These are phyloP conservation scores for Amauroascus niger DNA, from an alignment of 2,329 filamentous ascomycete genomes.

Conservation along the genomic window DNA sequence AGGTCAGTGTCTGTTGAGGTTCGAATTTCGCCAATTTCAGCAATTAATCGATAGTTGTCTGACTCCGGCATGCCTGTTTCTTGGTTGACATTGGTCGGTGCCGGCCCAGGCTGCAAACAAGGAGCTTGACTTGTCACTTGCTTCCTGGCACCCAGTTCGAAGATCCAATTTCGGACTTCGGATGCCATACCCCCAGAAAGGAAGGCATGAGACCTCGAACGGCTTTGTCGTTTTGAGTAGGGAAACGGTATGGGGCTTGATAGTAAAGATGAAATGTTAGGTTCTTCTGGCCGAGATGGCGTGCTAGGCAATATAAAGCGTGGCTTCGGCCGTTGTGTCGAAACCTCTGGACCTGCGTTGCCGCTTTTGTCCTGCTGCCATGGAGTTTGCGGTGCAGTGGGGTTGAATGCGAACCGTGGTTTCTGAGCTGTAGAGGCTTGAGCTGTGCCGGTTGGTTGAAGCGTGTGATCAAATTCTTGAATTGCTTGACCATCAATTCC, in stretches of 20 bases:
- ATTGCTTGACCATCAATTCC: conserved; percentile 3
- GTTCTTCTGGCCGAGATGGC: conserved; percentile 24
- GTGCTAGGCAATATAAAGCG: conserved; percentile 32
- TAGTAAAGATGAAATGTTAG: conserved; percentile 18
- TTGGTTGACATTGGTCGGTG: not conserved
- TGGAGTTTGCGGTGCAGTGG: not conserved
- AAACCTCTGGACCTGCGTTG: conserved; percentile 1
- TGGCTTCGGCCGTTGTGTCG: conserved; percentile 25
- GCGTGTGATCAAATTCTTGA: not conserved
- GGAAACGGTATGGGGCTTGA: conserved; percentile 25
- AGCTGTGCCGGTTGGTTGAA: conserved; percentile 13
- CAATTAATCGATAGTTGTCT: conserved; percentile 6
- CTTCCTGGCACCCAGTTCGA: conserved; percentile 30
- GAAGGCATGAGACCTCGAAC: conserved; percentile 26
- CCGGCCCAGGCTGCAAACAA: not conserved
- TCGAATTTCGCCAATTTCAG: not conserved
- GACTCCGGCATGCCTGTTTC: not conserved
- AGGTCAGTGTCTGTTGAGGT: not conserved
- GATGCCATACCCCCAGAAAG: conserved; percentile 34
- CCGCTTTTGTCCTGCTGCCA: not conserved
- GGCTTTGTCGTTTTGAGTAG: conserved; percentile 21
- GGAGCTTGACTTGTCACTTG: conserved; percentile 5
- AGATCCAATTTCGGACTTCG: conserved; percentile 34
- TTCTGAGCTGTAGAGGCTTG: not conserved
- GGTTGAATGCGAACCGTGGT: conserved; percentile 5